Evolutionary conservation across 495 filamentous ascomycete species (phyloP), one percentile per base, ranked within the genome.

Genomic region (Jackrogersella minutella): DNA sequence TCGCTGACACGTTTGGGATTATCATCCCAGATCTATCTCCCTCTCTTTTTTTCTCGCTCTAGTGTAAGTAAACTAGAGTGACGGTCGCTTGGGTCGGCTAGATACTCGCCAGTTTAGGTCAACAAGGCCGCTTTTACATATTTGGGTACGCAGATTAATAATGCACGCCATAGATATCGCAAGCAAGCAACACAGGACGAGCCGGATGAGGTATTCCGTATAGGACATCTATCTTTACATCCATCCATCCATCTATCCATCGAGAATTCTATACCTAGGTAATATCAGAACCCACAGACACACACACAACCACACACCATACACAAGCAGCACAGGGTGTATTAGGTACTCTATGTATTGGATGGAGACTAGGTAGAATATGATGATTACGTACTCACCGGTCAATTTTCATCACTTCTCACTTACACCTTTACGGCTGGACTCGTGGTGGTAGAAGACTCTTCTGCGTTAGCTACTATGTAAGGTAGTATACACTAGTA

Each of bases 31-130:
- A 46, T n/a, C n/a, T n/a, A 65, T 58, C 47, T 58, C 14, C 8
- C 55, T 46, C 43, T 21, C 6, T 3, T 5, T 21, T 17, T 1
- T 19, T 8, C 6, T 22, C 47, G 46, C 37, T 36, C 16, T 33
- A 47, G 24, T 31, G 17, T 49, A 53, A 37, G 59, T n/a, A 21
- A 7, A 5, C 36, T 44, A 54, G 49, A 49, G 63, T 66, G 40
- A 66, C 63, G 39, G 56, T 55, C 56, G 49, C 63, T 53, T 66
- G 63, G 63, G 55, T 62, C 49, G 58, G 37, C 55, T 54, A 64
- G 61, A 64, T 58, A 58, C 24, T 36, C 52, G 36, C 37, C 34
- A 50, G 22, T 58, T 51, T 46, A 54, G 47, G 63, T 66, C 37
- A 49, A 36, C 17, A 22, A 40, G 36, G 36, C 36, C 16, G 43